Percentiles rank a stretch among this genome's conserved stretches.
Evolutionary conservation across 2,329 filamentous ascomycete species (phyloP).

Genomic region (Blastomyces parvus): DNA sequence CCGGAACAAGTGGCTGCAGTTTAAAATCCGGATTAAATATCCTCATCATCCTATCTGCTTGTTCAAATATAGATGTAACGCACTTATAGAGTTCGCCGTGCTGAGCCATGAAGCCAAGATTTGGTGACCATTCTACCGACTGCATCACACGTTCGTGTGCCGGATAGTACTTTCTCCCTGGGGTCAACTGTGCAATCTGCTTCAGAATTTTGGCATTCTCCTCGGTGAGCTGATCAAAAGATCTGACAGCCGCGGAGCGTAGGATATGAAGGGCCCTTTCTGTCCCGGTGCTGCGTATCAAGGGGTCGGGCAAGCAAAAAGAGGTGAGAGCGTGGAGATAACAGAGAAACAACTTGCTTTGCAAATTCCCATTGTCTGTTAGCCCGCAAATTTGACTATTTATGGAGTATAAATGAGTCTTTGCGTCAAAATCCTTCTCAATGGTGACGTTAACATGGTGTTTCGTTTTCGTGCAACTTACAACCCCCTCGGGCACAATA

Average conservation of each 20-base stretch:
- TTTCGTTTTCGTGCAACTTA: constrained; percentile 13
- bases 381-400: constrained; percentile 44
- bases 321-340: constrained; percentile 30
- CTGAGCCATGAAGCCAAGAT: constrained; percentile 34
- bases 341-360: constrained; percentile 43
- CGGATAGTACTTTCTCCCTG: constrained; percentile 39
- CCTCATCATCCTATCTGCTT: not conserved
- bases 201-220: constrained; percentile 9
- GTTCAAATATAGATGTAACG: constrained; percentile 13
- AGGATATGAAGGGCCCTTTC: constrained; percentile 18
- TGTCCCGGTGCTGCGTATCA: constrained; percentile 22
- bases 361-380: constrained; percentile 41
- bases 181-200: constrained; percentile 24
- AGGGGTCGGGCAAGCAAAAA: constrained; percentile 21
- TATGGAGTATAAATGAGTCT: constrained; percentile 40
- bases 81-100: constrained; percentile 25
- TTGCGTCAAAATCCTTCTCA: constrained; percentile 15
- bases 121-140: constrained; percentile 33
- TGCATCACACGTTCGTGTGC: constrained; percentile 36
- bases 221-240: constrained; percentile 11
- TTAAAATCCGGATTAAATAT: constrained; percentile 11
- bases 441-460: constrained; percentile 34
- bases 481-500: constrained; percentile 33
- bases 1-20: constrained; percentile 6
- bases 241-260: constrained; percentile 11